Conservation (phyloP, 2,329 filamentous ascomycete genomes). For the Huntiella moniliformis region DNA sequence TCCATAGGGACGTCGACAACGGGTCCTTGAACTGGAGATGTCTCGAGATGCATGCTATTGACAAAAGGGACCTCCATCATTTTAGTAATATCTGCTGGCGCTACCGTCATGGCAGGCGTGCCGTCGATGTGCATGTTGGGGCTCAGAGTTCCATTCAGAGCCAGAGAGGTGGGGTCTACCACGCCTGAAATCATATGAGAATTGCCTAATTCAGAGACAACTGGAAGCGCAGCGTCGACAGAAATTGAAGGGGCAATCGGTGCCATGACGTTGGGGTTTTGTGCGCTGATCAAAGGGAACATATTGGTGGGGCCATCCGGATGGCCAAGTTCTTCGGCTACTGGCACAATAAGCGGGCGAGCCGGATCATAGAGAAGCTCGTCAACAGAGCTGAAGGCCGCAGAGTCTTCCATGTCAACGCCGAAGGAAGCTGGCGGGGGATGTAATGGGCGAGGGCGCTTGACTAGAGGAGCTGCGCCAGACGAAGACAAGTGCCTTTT, state of each 20-base stretch:
- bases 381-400: conserved; percentile 9
- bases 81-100: conserved; percentile 22
- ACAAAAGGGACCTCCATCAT: conserved; percentile 14
- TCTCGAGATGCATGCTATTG: conserved; percentile 6
- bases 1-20: conserved; percentile 5
- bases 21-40: conserved; percentile 7
- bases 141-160: conserved; percentile 10
- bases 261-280: too few relatives aligned
- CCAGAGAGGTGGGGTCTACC: conserved; percentile 18
- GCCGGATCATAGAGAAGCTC: conserved; percentile 10
- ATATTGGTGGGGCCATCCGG: not conserved
- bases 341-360: conserved; percentile 9
- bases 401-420: conserved; percentile 9
- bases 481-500: conserved; percentile 10
- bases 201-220: not conserved
- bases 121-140: conserved; percentile 5
- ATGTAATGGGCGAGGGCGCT: conserved; percentile 7
- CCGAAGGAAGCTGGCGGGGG: not conserved
- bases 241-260: conserved; percentile 12
- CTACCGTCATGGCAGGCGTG: conserved; percentile 16
- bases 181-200: conserved; percentile 8
- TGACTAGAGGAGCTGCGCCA: conserved; percentile 8
- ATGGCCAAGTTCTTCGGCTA: conserved; percentile 3
- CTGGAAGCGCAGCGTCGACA: conserved; percentile 17
- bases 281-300: not conserved